Base-by-base conservation (phyloP, 139 green algal species). In the Micromonas commoda region DNA sequence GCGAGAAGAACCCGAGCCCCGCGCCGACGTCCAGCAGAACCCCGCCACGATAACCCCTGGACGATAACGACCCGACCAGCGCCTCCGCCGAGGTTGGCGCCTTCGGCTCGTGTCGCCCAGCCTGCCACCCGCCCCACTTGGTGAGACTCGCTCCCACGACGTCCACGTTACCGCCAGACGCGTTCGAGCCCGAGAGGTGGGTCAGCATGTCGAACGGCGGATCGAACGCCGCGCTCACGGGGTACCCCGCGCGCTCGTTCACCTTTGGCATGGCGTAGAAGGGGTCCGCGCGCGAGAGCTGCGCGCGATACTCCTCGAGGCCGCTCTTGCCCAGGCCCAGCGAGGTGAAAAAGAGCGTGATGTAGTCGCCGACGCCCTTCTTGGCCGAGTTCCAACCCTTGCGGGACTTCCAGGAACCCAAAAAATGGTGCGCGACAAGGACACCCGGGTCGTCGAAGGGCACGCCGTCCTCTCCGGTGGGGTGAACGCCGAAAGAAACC, bases 1-100 rank as follows among this genome's bases (percentile, higher is more conserved):
- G 64, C 2, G 76, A 77, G 65, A 75, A 81, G 76, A 70, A 81
- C 9, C 76, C 76, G 13, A 81, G 6, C 16, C 65, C 65, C 28
- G 65, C 45, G 19, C 76, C 76, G 26, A 81, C 52, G 39, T 81
- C 76, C 24, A 81, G 21, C 6, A 81, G 57, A 51, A 77, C 54
- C 29, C 28, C 71, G 35, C 23, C 35, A 33, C 28, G 28, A 24
- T 67, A n/a, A 24, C 76, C 26, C 33, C 28, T 37, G n/a, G n/a
- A n/a, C 4, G 31, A 33, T 4, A 78, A 37, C 31, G 23, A 45
- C 21, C 71, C 71, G 29, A 78, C 71, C 5, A 70, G 63, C 63
- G 63, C 63, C 6, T 70, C 63, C 29, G 63, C 63, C 9, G 6
- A 20, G 13, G 28, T 35, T 9, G 63, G 63, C 63, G 6, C 28